Evolutionary conservation across 805 yeast genomes (phyloP).

Genomic region (Candida takata): DNA sequence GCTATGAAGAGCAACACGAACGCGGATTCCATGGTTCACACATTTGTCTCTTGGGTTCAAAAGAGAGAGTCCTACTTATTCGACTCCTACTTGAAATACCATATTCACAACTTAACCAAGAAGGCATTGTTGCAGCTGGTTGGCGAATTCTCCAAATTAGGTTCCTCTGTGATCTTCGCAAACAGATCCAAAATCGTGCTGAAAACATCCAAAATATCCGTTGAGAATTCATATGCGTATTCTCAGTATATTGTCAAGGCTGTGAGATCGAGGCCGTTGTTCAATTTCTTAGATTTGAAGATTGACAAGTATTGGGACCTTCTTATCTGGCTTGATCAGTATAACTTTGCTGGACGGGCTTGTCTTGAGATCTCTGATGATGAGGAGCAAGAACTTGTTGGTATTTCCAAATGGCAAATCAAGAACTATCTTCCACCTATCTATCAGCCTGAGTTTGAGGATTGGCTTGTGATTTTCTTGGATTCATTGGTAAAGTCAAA

Average conservation of each 20-base stretch:
- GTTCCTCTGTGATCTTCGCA: conserved; percentile 76
- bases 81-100: conserved; percentile 75
- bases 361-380: conserved; percentile 31
- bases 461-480: conserved; percentile 74
- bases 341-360: conserved; percentile 73
- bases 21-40: conserved; percentile 80
- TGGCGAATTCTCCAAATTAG: conserved; percentile 71
- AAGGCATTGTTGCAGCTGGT: conserved; percentile 75
- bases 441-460: conserved; percentile 76
- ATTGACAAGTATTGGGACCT: conserved; percentile 85
- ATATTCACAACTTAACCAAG: conserved; percentile 78
- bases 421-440: conserved; percentile 65
- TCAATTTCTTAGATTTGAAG: conserved; percentile 70
- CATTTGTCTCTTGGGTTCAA: conserved; percentile 82
- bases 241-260: conserved; percentile 78
- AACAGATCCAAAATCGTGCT: conserved; percentile 67
- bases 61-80: conserved; percentile 65
- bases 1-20: conserved; percentile 60
- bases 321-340: conserved; percentile 92
- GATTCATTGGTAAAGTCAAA: conserved; percentile 60
- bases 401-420: conserved; percentile 72
- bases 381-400: conserved; percentile 31
- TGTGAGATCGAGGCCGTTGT: conserved; percentile 71
- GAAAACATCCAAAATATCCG: conserved; percentile 67
- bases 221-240: conserved; percentile 85